phyloP scores from a whole-genome alignment of 1,284 basidiomycete species.

The Ceratorhiza oryzae-sativae region DNA sequence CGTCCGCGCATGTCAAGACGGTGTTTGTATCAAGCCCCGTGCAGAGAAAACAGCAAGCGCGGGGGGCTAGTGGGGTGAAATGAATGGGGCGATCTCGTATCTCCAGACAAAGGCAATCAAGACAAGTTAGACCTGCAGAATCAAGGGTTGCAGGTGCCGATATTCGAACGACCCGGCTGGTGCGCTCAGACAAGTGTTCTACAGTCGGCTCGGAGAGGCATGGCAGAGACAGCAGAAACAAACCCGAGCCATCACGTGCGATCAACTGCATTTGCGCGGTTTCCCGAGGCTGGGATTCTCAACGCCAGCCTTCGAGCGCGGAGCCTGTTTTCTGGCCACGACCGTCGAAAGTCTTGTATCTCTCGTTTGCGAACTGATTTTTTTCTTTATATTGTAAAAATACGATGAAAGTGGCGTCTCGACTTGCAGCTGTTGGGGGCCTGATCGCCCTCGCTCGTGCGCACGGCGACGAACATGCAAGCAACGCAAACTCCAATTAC shows the following conservation, averaged over 20 bases:
- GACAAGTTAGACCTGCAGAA: not conserved
- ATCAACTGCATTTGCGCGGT: not conserved
- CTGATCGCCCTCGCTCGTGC: not conserved
- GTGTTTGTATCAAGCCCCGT: not conserved
- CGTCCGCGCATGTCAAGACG: slow-evolving; percentile 11
- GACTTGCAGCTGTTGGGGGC: not conserved
- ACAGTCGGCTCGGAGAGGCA: not conserved
- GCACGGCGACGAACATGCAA: slow-evolving; percentile 46
- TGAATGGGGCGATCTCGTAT: not conserved
- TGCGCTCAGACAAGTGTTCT: too few species aligned
- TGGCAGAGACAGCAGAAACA: not conserved
- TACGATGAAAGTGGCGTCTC: slow-evolving; percentile 12
- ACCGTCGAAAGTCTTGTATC: not conserved
- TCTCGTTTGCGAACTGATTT: not conserved
- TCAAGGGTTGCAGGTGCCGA: too few species aligned
- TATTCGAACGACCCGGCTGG: too few species aligned
- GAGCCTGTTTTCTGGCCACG: slow-evolving; percentile 8
- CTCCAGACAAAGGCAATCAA: not conserved
- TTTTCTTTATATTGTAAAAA: not conserved
- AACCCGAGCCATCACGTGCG: slow-evolving; percentile 8
- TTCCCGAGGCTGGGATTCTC: slow-evolving; percentile 7
- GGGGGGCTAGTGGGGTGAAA: not conserved
- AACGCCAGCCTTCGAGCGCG: not conserved
- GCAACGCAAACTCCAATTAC: slow-evolving; percentile 52
- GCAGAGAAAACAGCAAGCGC: not conserved